A percentile compares a stretch with the other conserved stretches of the same genome.
These are phyloP conservation scores for Sisymbrium altissimum DNA, from an alignment of 345 rosid genomes.

Conservation along the genomic window DNA sequence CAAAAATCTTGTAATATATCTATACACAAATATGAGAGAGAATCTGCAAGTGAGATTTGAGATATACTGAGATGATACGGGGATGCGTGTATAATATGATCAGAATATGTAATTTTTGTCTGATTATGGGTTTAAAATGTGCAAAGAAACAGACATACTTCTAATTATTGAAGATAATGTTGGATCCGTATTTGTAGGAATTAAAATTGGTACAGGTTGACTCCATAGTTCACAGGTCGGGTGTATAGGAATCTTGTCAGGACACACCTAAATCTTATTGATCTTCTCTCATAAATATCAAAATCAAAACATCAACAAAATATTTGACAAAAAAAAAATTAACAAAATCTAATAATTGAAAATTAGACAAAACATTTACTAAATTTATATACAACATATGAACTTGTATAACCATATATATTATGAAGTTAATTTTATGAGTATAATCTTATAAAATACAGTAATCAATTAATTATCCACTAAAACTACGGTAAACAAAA, in stretches of 20 bases:
- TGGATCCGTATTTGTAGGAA: conserved; percentile 24
- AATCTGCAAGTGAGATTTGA: conserved; percentile 19
- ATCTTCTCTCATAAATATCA: neutral
- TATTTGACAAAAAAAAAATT: neutral
- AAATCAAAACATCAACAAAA: neutral
- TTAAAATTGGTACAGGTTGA: conserved; percentile 16
- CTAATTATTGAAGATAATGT: neutral
- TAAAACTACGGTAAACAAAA: neutral
- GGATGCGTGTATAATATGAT: neutral
- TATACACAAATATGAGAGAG: neutral
- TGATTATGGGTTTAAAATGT: conserved; percentile 8
- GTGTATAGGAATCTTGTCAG: conserved; percentile 15
- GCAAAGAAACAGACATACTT: conserved; percentile 18
- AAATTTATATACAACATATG: no score
- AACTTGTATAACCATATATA: no score
- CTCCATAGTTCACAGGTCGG: conserved; percentile 17
- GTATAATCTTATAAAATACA: no score
- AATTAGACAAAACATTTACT: neutral
- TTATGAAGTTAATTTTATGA: no score
- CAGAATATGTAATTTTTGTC: neutral
- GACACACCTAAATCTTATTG: neutral
- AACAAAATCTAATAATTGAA: neutral
- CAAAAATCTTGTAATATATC: neutral
- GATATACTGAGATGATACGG: neutral
- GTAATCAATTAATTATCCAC: no score